phyloP scores from a whole-genome alignment of 2,329 filamentous ascomycete species.

The Graphilbum ipis-grandicollis region DNA sequence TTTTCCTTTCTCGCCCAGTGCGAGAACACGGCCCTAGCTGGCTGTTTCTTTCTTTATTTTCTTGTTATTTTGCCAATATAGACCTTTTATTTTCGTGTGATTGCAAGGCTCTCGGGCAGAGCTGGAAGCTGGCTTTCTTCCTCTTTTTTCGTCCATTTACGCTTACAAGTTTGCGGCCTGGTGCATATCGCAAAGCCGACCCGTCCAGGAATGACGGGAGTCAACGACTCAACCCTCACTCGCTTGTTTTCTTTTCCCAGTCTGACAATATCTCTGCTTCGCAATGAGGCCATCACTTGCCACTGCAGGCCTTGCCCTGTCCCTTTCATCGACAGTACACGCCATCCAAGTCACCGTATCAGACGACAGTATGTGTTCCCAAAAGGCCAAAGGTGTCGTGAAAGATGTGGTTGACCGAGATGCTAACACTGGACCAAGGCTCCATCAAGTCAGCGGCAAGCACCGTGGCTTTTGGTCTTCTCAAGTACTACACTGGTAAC shows the following conservation, averaged over 20 bases:
- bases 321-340: constrained; percentile 6
- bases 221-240: too few relatives aligned
- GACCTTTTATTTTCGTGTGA: constrained; percentile 5
- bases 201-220: too few relatives aligned
- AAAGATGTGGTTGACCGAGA: too few relatives aligned
- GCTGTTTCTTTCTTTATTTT: constrained; percentile 3
- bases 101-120: background rate
- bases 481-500: constrained; percentile 37
- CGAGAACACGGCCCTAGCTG: constrained; percentile 1
- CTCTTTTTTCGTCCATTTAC: too few relatives aligned
- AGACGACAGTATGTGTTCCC: background rate
- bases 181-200: too few relatives aligned
- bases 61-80: constrained; percentile 6
- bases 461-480: constrained; percentile 19
- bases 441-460: constrained; percentile 31
- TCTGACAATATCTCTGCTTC: background rate
- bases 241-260: too few relatives aligned
- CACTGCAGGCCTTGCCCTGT: constrained; percentile 4
- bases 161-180: too few relatives aligned
- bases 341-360: constrained; percentile 6
- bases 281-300: background rate
- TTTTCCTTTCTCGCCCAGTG: background rate
- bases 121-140: too few relatives aligned
- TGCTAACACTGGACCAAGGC: constrained; percentile 19
- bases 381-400: background rate